These are phyloP conservation scores for Rubroboletus pulcherrimus DNA, from an alignment of 768 basidiomycete genomes.

Conservation along the genomic window DNA sequence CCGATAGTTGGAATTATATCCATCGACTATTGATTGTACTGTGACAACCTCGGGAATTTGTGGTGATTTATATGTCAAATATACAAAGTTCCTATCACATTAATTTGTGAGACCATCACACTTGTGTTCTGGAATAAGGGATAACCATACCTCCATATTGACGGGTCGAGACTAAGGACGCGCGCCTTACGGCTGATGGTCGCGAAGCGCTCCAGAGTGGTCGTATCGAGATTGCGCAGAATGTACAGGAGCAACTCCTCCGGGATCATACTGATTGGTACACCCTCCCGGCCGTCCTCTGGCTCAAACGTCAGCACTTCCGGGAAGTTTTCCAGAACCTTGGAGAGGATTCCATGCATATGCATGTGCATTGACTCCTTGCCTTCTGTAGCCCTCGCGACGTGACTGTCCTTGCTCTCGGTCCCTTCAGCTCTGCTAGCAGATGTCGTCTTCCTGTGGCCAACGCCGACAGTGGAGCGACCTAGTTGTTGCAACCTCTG, in stretches of 20 bases:
- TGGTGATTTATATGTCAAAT: constrained; percentile 66
- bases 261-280: constrained; percentile 59
- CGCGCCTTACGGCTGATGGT: constrained; percentile 70
- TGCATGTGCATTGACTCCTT: constrained; percentile 16
- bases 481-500: constrained; percentile 20
- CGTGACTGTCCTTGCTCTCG: constrained; percentile 68
- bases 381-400: constrained; percentile 56
- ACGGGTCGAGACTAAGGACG: constrained; percentile 61
- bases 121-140: neutral
- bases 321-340: constrained; percentile 49
- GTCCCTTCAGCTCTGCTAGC: constrained; percentile 60
- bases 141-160: constrained; percentile 67
- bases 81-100: constrained; percentile 54
- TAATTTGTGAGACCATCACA: constrained; percentile 3
- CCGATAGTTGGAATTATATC: constrained; percentile 64
- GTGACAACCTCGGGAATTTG: constrained; percentile 57
- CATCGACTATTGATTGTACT: constrained; percentile 47
- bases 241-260: constrained; percentile 72
- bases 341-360: constrained; percentile 44
- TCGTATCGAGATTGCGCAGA: constrained; percentile 61
- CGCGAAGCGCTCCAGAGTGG: constrained; percentile 75
- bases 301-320: constrained; percentile 55
- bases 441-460: constrained; percentile 71
- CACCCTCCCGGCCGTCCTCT: constrained; percentile 58
- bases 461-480: constrained; percentile 34